phyloP scores from a whole-genome alignment of 164 flowering plant genomes.

The Cinnamomum micranthum region DNA sequence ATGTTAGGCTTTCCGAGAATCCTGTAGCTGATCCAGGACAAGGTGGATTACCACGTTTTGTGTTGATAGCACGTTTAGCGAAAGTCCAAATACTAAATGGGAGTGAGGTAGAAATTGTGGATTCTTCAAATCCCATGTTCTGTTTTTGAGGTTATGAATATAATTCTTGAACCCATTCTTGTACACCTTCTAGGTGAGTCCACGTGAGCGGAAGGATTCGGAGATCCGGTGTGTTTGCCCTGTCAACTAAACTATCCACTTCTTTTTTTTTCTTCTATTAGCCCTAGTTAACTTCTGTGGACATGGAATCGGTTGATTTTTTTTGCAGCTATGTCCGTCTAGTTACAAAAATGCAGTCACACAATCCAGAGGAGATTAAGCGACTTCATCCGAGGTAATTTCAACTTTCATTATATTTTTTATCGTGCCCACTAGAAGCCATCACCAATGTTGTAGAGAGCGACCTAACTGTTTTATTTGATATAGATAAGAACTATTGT shows the following conservation, averaged over 20 bases:
- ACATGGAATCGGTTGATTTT: too few species aligned
- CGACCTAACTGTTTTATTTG: too few species aligned
- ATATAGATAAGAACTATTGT: too few species aligned
- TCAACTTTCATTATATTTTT: not conserved
- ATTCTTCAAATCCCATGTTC: not conserved
- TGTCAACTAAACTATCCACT: too few species aligned
- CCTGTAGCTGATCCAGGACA: slow-evolving; percentile 72
- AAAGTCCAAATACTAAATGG: slow-evolving; percentile 79
- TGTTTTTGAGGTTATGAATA: not conserved
- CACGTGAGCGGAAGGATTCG: slow-evolving; percentile 88
- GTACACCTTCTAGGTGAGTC: slow-evolving; percentile 53
- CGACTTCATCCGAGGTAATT: slow-evolving; percentile 75
- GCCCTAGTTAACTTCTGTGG: too few species aligned
- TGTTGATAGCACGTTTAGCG: slow-evolving; percentile 71
- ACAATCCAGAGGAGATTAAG: slow-evolving; percentile 46
- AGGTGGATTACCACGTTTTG: slow-evolving; percentile 81
- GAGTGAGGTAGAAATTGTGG: slow-evolving; percentile 65
- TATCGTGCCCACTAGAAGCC: too few species aligned
- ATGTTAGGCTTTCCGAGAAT: slow-evolving; percentile 83
- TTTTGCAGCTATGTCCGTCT: slow-evolving; percentile 78
- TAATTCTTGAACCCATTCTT: slow-evolving; percentile 9
- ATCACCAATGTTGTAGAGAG: too few species aligned
- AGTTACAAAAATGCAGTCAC: slow-evolving; percentile 47
- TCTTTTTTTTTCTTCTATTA: too few species aligned
- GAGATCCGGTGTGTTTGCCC: slow-evolving; percentile 70